phyloP scores from a whole-genome alignment of 306 rosid species.

The Quercus cerris region DNA sequence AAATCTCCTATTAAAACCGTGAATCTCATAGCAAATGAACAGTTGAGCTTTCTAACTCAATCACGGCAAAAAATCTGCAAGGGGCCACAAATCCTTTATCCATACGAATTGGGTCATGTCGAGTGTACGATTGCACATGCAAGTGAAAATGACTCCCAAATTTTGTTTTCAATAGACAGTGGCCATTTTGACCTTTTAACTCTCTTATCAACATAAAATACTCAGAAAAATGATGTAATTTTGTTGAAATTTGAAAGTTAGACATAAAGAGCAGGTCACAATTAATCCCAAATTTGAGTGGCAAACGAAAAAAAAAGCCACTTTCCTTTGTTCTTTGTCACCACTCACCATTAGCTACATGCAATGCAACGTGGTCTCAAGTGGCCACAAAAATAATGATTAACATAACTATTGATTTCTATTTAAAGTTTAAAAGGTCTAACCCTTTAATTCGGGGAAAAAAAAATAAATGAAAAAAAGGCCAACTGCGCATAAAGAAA shows the following conservation, averaged over 20 bases:
- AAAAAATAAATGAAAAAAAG: too few species aligned
- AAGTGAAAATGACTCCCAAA: conserved; percentile 47
- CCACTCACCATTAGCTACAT: not conserved
- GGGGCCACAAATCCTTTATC: too few species aligned
- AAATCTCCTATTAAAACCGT: too few species aligned
- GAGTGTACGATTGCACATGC: conserved; percentile 46
- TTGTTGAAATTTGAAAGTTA: not conserved
- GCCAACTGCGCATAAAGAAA: too few species aligned
- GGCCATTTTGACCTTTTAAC: not conserved
- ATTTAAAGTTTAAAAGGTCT: too few species aligned
- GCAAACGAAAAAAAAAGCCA: not conserved
- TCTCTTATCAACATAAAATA: not conserved
- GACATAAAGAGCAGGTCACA: not conserved
- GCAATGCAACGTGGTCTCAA: not conserved
- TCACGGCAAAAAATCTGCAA: conserved; percentile 20
- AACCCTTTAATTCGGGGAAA: too few species aligned
- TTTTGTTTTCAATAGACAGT: conserved; percentile 6
- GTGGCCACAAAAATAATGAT: too few species aligned
- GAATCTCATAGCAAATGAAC: too few species aligned
- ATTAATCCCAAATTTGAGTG: not conserved
- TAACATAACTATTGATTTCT: too few species aligned
- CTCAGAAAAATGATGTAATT: not conserved
- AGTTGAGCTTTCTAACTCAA: not conserved
- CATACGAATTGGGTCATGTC: conserved; percentile 32
- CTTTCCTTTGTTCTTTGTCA: not conserved